Percentiles rank a stretch among this genome's conserved stretches.
These are phyloP conservation scores for Podaxis mareebaensis DNA, from an alignment of 768 basidiomycete genomes.

Conservation along the genomic window DNA sequence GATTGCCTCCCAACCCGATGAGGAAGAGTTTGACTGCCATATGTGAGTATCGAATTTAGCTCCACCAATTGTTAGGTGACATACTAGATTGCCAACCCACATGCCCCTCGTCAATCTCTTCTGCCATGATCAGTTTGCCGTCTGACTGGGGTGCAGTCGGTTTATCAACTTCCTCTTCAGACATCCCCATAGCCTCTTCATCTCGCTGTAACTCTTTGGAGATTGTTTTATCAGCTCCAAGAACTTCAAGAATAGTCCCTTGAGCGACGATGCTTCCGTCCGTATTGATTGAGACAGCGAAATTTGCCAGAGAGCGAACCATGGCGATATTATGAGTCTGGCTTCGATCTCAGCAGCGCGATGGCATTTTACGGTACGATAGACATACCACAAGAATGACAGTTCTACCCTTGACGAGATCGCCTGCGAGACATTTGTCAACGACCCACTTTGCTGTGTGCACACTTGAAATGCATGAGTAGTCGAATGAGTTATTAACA, in stretches of 20 bases:
- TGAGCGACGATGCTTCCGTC: conserved; percentile 53
- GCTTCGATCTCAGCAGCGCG: neutral
- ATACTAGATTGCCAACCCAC: conserved; percentile 51
- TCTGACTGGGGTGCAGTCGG: conserved; percentile 28
- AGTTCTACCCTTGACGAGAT: conserved; percentile 74
- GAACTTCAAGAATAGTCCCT: conserved; percentile 47
- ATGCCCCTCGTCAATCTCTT: conserved; percentile 62
- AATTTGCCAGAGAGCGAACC: conserved; percentile 50
- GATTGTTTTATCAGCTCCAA: conserved; percentile 32
- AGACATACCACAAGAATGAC: conserved; percentile 70
- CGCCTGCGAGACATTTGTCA: conserved; percentile 74
- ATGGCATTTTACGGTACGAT: neutral
- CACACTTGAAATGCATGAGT: conserved; percentile 35
- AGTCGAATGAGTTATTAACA: neutral
- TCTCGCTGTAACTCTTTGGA: conserved; percentile 29
- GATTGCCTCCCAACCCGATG: conserved; percentile 31
- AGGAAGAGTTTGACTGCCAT: conserved; percentile 36
- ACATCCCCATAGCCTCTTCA: conserved; percentile 28
- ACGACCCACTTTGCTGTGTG: conserved; percentile 84
- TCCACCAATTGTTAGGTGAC: conserved; percentile 16
- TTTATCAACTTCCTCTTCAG: conserved; percentile 28
- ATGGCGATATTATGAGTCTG: conserved; percentile 53
- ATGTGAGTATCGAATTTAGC: neutral
- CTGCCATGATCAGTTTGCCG: conserved; percentile 61
- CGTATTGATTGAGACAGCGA: conserved; percentile 52